Base-by-base conservation (phyloP, 2,329 filamentous ascomycete genomes). In the Xylaria sp. region DNA sequence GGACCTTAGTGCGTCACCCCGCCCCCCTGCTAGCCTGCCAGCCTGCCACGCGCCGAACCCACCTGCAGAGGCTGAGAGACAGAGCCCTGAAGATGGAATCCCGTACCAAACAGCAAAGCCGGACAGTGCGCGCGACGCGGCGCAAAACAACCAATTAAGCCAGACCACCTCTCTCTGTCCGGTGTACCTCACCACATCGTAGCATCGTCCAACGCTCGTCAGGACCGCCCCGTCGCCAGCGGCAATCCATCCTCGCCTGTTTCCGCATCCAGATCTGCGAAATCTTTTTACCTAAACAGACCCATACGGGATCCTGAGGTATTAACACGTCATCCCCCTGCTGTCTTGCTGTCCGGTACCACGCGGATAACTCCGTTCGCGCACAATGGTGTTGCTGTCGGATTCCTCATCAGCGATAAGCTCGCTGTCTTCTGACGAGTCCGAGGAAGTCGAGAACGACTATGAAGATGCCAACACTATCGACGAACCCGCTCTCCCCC, bases 361-460 rank as follows among this genome's bases (percentile, higher is more conserved):
- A 46, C 60, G 3, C 57, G 30, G 13, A 48, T 41, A 46, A 34
- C 23, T 30, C 32, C 20, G 46, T 64, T 45, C 36, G 28, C 45
- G 25, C 53, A 73, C 64, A 36, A 77, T 77, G 76, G 76, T 73
- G 20, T 60, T 77, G 48, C 68, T 78, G 9, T 78, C 76, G 23
- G 77, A 77, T 48, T 70, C 75, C 53, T 78, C 77, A 7, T 78
- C 77, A 9, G 74, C 74, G 15, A 78, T 78, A 59, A 78, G 76
- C 39, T 77, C 75, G 20, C 68, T 78, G 53, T 77, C 76, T 8
- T 77, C 77, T 20, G 77, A 78, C 60, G 77, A 78, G 58, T 77
- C 76, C 4, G 76, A 78, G 55, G 72, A 74, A 39, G 66, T 64
- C 39, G 76, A 78, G 60, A 78, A 78, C 50, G 75, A 77, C 55